Base-by-base conservation (phyloP, 2,329 filamentous ascomycete species). In the Chaetomium strumarium region DNA sequence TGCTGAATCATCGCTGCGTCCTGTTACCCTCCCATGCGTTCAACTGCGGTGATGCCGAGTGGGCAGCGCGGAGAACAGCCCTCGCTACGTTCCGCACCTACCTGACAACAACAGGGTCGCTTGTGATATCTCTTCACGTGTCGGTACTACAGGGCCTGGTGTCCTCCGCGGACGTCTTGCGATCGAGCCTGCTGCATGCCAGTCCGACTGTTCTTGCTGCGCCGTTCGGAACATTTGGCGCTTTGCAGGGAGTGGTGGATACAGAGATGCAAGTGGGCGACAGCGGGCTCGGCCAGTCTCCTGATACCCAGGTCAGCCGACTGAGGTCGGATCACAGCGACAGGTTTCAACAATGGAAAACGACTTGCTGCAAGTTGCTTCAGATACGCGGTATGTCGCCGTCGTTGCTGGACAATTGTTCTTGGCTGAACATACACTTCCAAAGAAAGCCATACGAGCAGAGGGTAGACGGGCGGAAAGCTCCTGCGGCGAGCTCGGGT, bases 71-170 rank as follows among this genome's bases (percentile, higher is more conserved):
- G 11, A 59, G 63, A 9, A 66, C 76, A 2, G 64, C 78, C 19
- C 55, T 70, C 3, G 79, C 75, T 2, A 79, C 75, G 7, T 71
- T 83, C 14, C 73, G 75, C 44, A 71, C 76, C 9, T 79, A 79
- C 56, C 63, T 83, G 46, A 82, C 79, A 6, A 81, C 77, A 1
- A 77, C 76, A 0, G 80, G 80, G 2, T 72, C 72, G 11, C 67
- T 83, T 8, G 65, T 82, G 13, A 67, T 81, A 24, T 73, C 72
- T 39, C 61, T 83, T 24, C 70, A 69, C 37, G 70, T 80, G 45
- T 71, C 75, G 3, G 63, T 71, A 37, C 74, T 77, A 39, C 68
- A 72, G 36, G 77, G 75, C 7, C 64, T 83, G 37, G 63, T 73
- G 13, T 71, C 71, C 1, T 67, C 76, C 17, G 73, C 75, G 14